Conservation (phyloP, 768 basidiomycete genomes). For the Peribolospora kevripleyi region DNA sequence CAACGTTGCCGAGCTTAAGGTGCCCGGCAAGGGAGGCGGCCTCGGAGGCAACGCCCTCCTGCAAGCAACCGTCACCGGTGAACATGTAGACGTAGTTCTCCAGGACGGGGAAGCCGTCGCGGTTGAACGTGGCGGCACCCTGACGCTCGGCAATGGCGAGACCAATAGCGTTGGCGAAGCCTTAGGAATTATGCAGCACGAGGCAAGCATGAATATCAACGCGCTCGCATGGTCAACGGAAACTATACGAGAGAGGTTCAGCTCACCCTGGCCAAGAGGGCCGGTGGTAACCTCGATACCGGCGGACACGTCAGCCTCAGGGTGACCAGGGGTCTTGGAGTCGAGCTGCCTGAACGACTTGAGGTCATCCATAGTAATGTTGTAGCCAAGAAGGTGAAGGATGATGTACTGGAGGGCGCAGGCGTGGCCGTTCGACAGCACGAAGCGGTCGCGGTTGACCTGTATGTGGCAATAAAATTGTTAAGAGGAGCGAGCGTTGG, state of each 20-base stretch:
- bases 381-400: constrained; percentile 77
- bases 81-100: constrained; percentile 83
- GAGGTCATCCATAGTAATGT: constrained; percentile 73
- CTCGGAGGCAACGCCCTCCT: constrained; percentile 89
- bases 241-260: too few relatives aligned
- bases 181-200: constrained; percentile 15
- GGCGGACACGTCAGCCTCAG: constrained; percentile 47
- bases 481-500: too few relatives aligned
- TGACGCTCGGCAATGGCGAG: constrained; percentile 83
- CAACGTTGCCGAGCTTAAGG: constrained; percentile 73
- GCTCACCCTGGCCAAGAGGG: constrained; percentile 52
- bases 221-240: not conserved
- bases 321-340: constrained; percentile 81
- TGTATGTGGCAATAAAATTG: too few relatives aligned
- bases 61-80: constrained; percentile 82
- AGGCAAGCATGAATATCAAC: not conserved
- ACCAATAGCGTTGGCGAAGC: constrained; percentile 79
- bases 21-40: constrained; percentile 83
- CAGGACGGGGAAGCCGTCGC: constrained; percentile 45
- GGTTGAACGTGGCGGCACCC: constrained; percentile 71
- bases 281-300: constrained; percentile 68
- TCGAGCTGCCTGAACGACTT: constrained; percentile 78
- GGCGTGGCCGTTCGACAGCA: constrained; percentile 75
- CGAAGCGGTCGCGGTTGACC: constrained; percentile 81
- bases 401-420: constrained; percentile 84